These are phyloP conservation scores for Xylaria sp. DNA, from an alignment of 2,329 filamentous ascomycete genomes.

Conservation along the genomic window DNA sequence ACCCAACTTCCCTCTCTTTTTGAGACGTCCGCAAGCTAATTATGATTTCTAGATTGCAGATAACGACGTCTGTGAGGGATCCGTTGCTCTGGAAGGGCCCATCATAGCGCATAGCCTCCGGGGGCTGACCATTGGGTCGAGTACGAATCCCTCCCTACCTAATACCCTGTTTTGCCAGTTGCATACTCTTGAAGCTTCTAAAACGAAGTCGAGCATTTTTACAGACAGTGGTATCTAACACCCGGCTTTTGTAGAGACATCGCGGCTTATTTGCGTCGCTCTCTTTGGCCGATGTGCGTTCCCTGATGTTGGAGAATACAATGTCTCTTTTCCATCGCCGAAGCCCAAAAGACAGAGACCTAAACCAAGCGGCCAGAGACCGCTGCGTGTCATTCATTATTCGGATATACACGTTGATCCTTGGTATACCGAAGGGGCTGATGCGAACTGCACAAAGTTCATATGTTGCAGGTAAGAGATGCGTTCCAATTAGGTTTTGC, in stretches of 20 bases:
- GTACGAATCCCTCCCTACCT: background rate
- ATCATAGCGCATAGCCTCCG: conserved; percentile 61
- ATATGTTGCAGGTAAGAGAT: conserved; percentile 64
- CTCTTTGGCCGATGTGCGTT: conserved; percentile 64
- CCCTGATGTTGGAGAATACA: conserved; percentile 56
- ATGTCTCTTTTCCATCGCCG: conserved; percentile 56
- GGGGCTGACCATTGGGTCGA: conserved; percentile 55
- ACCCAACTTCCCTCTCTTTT: background rate
- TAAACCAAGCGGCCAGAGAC: conserved; percentile 55
- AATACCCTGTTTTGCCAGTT: background rate
- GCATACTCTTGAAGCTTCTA: background rate
- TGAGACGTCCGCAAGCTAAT: conserved; percentile 21
- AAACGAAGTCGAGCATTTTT: background rate
- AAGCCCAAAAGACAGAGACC: conserved; percentile 53
- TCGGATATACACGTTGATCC: conserved; percentile 69
- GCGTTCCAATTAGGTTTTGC: background rate
- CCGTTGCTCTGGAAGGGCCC: conserved; percentile 62
- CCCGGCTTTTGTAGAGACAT: conserved; percentile 48
- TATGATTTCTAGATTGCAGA: conserved; percentile 56
- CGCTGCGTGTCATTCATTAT: conserved; percentile 66
- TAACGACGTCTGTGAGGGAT: conserved; percentile 64
- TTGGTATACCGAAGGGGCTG: conserved; percentile 63
- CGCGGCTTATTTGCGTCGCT: conserved; percentile 62
- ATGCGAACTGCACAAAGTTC: conserved; percentile 65
- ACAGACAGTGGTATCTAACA: background rate